These are phyloP conservation scores for Rhizopogon roseolus DNA, from an alignment of 768 basidiomycete species.

Conservation along the genomic window DNA sequence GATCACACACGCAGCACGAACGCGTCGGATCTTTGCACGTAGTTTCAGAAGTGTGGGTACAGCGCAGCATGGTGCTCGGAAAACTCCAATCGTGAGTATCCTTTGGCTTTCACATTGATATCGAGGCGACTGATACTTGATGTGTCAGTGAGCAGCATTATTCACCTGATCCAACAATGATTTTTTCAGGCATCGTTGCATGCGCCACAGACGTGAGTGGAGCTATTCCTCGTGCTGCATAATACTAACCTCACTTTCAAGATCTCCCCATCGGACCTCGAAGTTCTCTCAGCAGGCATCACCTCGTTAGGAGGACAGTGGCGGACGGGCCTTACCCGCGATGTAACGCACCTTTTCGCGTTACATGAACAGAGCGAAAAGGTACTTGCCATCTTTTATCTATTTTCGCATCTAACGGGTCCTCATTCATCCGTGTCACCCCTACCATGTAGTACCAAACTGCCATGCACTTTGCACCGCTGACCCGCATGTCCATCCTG, in stretches of 20 bases:
- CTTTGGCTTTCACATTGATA: not conserved
- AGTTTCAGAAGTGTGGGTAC: conserved; percentile 61
- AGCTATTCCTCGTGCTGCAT: not conserved
- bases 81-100: conserved; percentile 50
- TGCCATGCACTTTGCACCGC: conserved; percentile 52
- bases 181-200: conserved; percentile 82
- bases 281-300: conserved; percentile 70
- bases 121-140: conserved; percentile 1
- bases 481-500: conserved; percentile 61
- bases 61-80: conserved; percentile 55
- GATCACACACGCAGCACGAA: conserved; percentile 40
- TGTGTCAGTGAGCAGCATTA: conserved; percentile 51
- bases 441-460: conserved; percentile 31
- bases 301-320: conserved; percentile 78
- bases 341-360: conserved; percentile 85
- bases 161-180: conserved; percentile 70
- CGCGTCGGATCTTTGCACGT: conserved; percentile 18
- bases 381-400: conserved; percentile 24
- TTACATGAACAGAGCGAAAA: conserved; percentile 45
- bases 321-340: conserved; percentile 69
- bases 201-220: conserved; percentile 59
- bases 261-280: conserved; percentile 61
- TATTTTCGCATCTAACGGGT: not conserved
- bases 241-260: conserved; percentile 18
- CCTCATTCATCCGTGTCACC: not conserved